Evolutionary conservation across 1,139 yeast genomes (phyloP).

Genomic region (Debaryomyces subglobosus): DNA sequence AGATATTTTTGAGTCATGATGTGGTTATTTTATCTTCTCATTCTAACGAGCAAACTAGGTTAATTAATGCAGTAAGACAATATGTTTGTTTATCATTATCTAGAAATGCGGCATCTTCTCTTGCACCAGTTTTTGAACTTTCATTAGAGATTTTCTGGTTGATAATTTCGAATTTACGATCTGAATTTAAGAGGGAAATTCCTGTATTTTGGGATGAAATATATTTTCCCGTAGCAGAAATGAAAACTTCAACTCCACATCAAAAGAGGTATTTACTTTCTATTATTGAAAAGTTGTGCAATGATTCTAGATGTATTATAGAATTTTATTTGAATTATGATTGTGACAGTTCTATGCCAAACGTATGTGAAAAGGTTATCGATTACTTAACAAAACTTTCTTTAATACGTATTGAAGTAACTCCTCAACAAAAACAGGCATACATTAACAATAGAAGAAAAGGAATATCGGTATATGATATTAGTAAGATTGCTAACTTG

Average conservation of each 20-base stretch:
- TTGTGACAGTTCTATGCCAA: conserved; percentile 84
- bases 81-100: conserved; percentile 82
- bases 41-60: conserved; percentile 58
- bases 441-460: conserved; percentile 63
- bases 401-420: conserved; percentile 69
- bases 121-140: conserved; percentile 90
- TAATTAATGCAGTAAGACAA: conserved; percentile 82
- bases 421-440: conserved; percentile 67
- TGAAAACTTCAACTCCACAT: conserved; percentile 88
- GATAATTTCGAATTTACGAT: conserved; percentile 76
- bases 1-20: conserved; percentile 70
- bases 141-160: conserved; percentile 94
- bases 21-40: conserved; percentile 62
- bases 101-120: conserved; percentile 89
- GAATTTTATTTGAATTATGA: conserved; percentile 95
- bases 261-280: conserved; percentile 87
- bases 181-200: conserved; percentile 87
- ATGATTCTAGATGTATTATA: conserved; percentile 86
- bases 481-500: conserved; percentile 71
- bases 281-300: conserved; percentile 76
- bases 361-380: conserved; percentile 79
- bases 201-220: conserved; percentile 93
- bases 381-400: conserved; percentile 79
- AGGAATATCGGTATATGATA: conserved; percentile 74
- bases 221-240: conserved; percentile 90